Evolutionary conservation across 768 basidiomycete species (phyloP).

Genomic region (Hygrophorus pudorinus): DNA sequence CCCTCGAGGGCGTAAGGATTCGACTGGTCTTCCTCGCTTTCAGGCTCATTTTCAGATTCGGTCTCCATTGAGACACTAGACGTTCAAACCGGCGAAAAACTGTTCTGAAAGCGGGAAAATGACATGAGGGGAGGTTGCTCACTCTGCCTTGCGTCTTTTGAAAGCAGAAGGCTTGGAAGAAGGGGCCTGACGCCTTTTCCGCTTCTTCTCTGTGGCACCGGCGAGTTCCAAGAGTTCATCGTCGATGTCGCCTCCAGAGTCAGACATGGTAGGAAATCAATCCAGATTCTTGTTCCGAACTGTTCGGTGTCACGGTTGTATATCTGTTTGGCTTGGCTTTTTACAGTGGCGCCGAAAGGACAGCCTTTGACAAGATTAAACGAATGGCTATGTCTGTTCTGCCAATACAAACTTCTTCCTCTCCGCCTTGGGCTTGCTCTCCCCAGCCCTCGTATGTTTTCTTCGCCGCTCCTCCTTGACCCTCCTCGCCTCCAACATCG

Average conservation of each 20-base stretch:
- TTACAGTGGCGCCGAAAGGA: neutral
- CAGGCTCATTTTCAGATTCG: conserved; percentile 37
- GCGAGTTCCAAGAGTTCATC: conserved; percentile 80
- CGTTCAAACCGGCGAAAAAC: conserved; percentile 6
- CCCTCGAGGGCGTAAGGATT: conserved; percentile 89
- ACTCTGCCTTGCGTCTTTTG: conserved; percentile 72
- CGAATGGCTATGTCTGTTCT: conserved; percentile 60
- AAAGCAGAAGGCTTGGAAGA: conserved; percentile 27
- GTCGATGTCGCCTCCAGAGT: conserved; percentile 39
- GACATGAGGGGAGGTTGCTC: conserved; percentile 22
- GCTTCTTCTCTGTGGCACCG: conserved; percentile 58
- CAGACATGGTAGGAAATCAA: conserved; percentile 38
- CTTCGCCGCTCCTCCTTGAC: conserved; percentile 92
- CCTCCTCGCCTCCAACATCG: conserved; percentile 82
- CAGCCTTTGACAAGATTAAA: neutral
- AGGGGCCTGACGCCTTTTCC: conserved; percentile 41
- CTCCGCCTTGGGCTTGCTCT: conserved; percentile 84
- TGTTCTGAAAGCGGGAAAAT: conserved; percentile 6
- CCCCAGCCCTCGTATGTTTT: conserved; percentile 80
- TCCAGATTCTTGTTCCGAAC: neutral
- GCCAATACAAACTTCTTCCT: conserved; percentile 78
- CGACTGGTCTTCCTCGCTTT: conserved; percentile 5
- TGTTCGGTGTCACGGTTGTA: neutral
- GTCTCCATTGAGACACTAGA: conserved; percentile 22
- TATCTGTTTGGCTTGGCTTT: neutral